Percentiles rank a stretch among this genome's conserved stretches.
These are phyloP conservation scores for Cenchrus fungigraminus DNA, from an alignment of 176 grass and related monocot genomes.

Conservation along the genomic window DNA sequence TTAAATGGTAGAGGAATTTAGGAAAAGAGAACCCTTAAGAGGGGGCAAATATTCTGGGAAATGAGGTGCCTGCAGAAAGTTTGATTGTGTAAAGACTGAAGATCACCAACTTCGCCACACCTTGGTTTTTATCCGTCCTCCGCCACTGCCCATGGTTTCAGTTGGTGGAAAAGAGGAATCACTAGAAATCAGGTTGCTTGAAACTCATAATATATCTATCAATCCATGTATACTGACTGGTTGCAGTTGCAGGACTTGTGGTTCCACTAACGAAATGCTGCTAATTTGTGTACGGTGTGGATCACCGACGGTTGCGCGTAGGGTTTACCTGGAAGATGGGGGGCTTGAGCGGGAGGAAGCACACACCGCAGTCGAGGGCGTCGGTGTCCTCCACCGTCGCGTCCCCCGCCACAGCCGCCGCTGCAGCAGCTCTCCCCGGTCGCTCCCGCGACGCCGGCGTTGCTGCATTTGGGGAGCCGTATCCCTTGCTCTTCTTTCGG, in stretches of 20 bases:
- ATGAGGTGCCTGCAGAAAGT: too few species aligned
- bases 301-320: neutral
- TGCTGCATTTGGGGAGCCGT: too few species aligned
- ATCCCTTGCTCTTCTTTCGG: too few species aligned
- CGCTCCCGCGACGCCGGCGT: too few species aligned
- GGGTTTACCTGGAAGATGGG: slow-evolving; percentile 14
- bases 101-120: too few species aligned
- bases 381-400: neutral
- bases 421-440: too few species aligned
- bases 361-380: slow-evolving; percentile 5
- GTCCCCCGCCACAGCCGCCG: too few species aligned
- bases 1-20: too few species aligned
- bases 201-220: neutral
- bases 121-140: too few species aligned
- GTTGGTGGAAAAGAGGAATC: neutral
- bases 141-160: neutral
- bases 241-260: neutral
- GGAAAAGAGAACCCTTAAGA: too few species aligned
- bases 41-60: too few species aligned
- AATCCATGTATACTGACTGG: neutral
- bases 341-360: neutral
- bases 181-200: neutral
- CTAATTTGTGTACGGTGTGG: neutral
- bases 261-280: neutral
- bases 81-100: too few species aligned